phyloP scores from a whole-genome alignment of 2,329 filamentous ascomycete genomes.

The Talaromyces piceae region DNA sequence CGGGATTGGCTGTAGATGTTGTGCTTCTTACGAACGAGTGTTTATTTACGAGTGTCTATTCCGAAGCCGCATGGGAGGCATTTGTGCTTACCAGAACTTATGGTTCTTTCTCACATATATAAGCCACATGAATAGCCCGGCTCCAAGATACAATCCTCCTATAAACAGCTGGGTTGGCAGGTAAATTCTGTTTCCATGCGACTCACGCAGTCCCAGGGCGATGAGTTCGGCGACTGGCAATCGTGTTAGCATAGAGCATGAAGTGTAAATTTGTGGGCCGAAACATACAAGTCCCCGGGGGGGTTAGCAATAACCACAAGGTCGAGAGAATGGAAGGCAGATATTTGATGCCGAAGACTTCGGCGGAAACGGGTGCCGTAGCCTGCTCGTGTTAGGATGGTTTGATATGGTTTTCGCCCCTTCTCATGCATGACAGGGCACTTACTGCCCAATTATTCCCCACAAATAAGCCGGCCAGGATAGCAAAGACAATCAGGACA shows the following conservation, averaged over 20 bases:
- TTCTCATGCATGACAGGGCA: not conserved
- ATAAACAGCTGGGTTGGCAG: slow-evolving; percentile 3
- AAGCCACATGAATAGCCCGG: slow-evolving; percentile 1
- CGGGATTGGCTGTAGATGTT: not conserved
- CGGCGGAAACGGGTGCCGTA: not conserved
- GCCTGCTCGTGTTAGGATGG: not conserved
- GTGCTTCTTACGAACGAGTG: not conserved
- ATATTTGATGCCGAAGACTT: slow-evolving; percentile 4
- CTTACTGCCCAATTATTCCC: not conserved
- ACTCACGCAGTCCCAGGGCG: not conserved
- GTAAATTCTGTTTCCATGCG: not conserved
- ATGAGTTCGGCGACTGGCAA: not conserved
- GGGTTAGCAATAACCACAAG: slow-evolving; percentile 3
- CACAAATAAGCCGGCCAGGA: slow-evolving; percentile 2
- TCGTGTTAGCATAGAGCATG: not conserved
- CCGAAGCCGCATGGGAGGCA: not conserved
- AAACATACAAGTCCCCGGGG: slow-evolving; percentile 1
- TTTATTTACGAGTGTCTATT: not conserved
- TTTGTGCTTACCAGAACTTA: not conserved
- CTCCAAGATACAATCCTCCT: slow-evolving; percentile 2
- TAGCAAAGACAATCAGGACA: slow-evolving; percentile 32
- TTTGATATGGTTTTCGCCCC: not conserved
- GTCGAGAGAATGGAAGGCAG: slow-evolving; percentile 3
- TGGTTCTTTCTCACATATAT: slow-evolving; percentile 1
- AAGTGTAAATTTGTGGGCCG: not conserved